Evolutionary conservation across 2,329 filamentous ascomycete genomes (phyloP), one percentile per base, ranked within the genome.

Genomic region (Claviceps digitariae): DNA sequence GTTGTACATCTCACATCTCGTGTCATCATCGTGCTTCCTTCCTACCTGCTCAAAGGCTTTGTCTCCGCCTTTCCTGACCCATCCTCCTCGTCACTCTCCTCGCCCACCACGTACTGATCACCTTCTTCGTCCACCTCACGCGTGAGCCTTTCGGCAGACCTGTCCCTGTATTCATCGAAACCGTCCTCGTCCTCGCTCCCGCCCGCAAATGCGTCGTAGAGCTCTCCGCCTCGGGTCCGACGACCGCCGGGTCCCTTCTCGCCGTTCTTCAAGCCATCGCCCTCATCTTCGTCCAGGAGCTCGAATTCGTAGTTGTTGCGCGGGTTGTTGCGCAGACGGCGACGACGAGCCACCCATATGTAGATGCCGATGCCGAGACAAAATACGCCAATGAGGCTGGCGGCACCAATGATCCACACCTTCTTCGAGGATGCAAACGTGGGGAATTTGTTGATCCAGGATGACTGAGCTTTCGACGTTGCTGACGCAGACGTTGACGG

Each of bases 151-250:
- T 64, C 64, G 7, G 57, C 57, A n/a, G 67, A 66, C 9, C 60
- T 61, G 40, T 74, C 72, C 15, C 71, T 72, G 36, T 73, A 73
- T 47, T 63, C 66, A 4, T 71, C 72, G 41, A 72, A 69, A 34
- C 51, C 52, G 20, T 70, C 63, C 3, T 70, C 90, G 54, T 91
- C 91, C 25, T 79, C 77, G 56, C 79, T 82, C 51, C 90, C 91
- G 17, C 88, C 90, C 0, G 93, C 93, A 75, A 98, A 98, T 4
- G 93, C 93, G 73, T 98, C 93, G 67, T 98, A 98, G 46, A 98
- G 72, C 72, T 97, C 91, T 29, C 91, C 90, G 2, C 89, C 93
- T 21, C 88, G 69, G 51, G 77, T 75, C 58, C 78, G 75, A 54
- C 74, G 72, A 20, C 71, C 61, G 9, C 74, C 68, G 56, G 52